Conservation (phyloP, 179 eudicot genomes). For the Kewa caespitosa region DNA sequence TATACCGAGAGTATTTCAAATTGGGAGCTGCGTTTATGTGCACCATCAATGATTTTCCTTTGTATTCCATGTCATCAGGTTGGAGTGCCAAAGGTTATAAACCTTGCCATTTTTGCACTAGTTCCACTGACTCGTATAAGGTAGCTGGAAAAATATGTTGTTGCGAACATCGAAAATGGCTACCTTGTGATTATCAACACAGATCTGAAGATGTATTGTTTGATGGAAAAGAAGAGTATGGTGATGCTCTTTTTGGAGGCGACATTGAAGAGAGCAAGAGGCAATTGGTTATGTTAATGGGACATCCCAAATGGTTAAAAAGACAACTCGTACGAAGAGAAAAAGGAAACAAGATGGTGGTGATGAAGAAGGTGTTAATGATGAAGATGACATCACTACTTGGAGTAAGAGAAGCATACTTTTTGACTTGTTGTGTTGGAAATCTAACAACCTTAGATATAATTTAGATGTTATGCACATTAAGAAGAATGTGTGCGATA, state of each 20-base stretch:
- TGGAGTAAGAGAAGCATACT: conserved; percentile 5
- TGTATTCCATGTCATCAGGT: conserved; percentile 7
- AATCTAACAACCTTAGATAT: background rate
- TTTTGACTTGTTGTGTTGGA: background rate
- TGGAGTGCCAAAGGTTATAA: background rate
- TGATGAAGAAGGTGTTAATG: background rate
- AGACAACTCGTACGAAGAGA: background rate
- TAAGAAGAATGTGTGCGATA: background rate
- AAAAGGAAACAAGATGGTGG: background rate
- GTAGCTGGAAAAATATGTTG: background rate
- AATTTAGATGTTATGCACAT: conserved; percentile 2
- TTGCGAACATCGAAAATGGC: background rate
- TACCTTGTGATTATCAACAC: background rate
- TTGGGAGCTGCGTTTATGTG: background rate
- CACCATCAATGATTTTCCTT: background rate
- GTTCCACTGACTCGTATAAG: background rate
- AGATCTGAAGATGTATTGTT: background rate
- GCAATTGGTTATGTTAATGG: background rate
- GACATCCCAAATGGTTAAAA: background rate
- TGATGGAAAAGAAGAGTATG: background rate
- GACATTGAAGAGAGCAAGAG: background rate
- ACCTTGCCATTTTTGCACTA: background rate
- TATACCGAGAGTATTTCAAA: background rate
- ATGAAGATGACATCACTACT: background rate
- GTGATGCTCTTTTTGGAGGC: background rate